These are phyloP conservation scores for Colletotrichum acutatum DNA, from an alignment of 2,329 filamentous ascomycete species.

Conservation along the genomic window DNA sequence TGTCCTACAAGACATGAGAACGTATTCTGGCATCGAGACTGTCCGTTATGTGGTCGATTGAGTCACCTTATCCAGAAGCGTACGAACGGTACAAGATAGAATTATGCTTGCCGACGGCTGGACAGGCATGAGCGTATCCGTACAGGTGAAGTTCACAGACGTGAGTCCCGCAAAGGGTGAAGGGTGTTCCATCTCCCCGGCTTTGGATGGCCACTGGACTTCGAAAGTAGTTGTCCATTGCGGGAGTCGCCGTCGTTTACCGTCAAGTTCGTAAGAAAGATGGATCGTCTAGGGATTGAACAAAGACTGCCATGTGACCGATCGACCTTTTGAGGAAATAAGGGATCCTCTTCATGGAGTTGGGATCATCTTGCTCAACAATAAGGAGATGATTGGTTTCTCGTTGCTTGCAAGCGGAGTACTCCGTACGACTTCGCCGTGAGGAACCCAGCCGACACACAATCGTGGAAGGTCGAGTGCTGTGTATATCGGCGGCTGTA, in stretches of 20 bases:
- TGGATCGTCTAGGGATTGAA: conserved; percentile 5
- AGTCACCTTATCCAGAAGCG: neutral
- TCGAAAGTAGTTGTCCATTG: neutral
- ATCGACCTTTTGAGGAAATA: neutral
- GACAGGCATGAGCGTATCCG: neutral
- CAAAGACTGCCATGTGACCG: conserved; percentile 6
- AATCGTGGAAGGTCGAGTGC: neutral
- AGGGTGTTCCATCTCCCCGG: conserved; percentile 17
- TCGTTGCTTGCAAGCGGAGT: neutral
- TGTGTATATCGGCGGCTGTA: neutral
- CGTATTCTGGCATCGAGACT: neutral
- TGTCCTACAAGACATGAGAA: neutral
- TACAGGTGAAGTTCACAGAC: neutral
- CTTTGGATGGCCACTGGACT: conserved; percentile 5
- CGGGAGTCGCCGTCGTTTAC: conserved; percentile 10
- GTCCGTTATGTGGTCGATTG: neutral
- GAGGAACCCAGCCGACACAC: neutral
- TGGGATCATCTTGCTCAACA: neutral
- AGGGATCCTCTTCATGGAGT: neutral
- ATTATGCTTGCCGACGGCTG: neutral
- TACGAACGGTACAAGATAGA: neutral
- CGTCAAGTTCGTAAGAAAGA: neutral
- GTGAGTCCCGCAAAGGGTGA: neutral
- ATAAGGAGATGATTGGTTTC: neutral
- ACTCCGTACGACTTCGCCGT: neutral